Percentiles rank a stretch among this genome's conserved stretches.
These are phyloP conservation scores for Aspergillus tubingensis DNA, from an alignment of 2,329 filamentous ascomycete species.

Conservation along the genomic window DNA sequence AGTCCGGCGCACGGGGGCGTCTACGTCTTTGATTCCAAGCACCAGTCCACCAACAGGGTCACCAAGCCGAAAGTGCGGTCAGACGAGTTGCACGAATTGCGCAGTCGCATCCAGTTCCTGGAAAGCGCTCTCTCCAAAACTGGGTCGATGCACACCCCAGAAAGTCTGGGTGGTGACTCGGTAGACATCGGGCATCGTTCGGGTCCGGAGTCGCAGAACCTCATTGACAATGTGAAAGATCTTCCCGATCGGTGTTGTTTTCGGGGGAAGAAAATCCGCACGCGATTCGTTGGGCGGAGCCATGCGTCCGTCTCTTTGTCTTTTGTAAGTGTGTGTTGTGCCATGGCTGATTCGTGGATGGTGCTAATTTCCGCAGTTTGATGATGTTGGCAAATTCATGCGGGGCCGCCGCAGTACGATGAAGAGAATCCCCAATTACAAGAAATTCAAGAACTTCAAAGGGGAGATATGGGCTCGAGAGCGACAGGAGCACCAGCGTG, in stretches of 20 bases:
- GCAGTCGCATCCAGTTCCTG: constrained; percentile 28
- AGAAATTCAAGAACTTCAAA: constrained; percentile 33
- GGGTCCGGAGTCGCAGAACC: constrained; percentile 18
- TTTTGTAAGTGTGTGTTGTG: constrained; percentile 28
- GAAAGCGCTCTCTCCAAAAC: constrained; percentile 30
- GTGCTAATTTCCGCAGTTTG: constrained; percentile 23
- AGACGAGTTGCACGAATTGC: constrained; percentile 35
- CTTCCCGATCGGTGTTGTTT: constrained; percentile 31
- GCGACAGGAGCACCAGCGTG: constrained; percentile 30
- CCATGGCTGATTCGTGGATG: not conserved
- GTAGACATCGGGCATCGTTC: constrained; percentile 16
- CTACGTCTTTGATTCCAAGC: constrained; percentile 38
- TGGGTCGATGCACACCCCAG: constrained; percentile 27
- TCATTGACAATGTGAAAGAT: constrained; percentile 32
- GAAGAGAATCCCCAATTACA: constrained; percentile 27
- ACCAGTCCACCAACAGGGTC: constrained; percentile 25
- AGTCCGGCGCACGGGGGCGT: constrained; percentile 27
- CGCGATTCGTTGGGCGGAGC: constrained; percentile 34
- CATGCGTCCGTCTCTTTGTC: constrained; percentile 34
- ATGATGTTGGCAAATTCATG: constrained; percentile 32
- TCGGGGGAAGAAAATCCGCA: constrained; percentile 33
- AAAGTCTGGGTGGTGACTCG: constrained; percentile 24
- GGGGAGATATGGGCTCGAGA: constrained; percentile 32
- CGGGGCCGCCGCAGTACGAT: constrained; percentile 21
- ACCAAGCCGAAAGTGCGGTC: constrained; percentile 25